Evolutionary conservation across 1,139 yeast genomes (phyloP).

Genomic region (Lodderomyces metapsilosis): DNA sequence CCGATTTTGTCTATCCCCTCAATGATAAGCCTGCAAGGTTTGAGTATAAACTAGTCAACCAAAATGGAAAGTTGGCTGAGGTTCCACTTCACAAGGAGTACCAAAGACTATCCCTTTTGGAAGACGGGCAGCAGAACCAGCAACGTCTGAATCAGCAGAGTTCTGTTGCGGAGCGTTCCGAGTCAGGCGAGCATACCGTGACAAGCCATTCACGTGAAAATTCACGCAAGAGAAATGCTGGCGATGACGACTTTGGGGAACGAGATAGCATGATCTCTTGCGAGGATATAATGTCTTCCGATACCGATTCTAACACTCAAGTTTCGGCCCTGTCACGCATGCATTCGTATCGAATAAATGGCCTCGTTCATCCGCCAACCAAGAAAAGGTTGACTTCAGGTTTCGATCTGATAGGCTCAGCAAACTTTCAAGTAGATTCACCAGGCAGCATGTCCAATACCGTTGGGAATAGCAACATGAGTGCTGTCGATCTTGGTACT

Average conservation of each 20-base stretch:
- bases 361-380: constrained; percentile 31
- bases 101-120: constrained; percentile 21
- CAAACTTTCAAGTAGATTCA: neutral
- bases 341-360: constrained; percentile 16
- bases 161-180: neutral
- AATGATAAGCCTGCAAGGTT: constrained; percentile 27
- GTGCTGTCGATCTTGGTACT: neutral
- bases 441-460: neutral
- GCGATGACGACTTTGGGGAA: constrained; percentile 18
- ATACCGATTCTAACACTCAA: constrained; percentile 31
- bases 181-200: neutral
- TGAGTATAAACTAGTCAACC: constrained; percentile 35
- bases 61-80: constrained; percentile 34
- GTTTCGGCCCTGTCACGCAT: constrained; percentile 16
- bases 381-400: constrained; percentile 33
- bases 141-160: neutral
- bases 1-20: constrained; percentile 28
- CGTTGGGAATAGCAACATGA: neutral
- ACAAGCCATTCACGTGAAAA: constrained; percentile 15
- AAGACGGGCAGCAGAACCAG: neutral
- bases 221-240: constrained; percentile 25
- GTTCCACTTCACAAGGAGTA: constrained; percentile 28
- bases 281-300: constrained; percentile 40
- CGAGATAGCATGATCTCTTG: constrained; percentile 25
- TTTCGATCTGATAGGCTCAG: neutral